These are phyloP conservation scores for Dioscorea dumetorum DNA, from an alignment of 106 monocot species.

Conservation along the genomic window DNA sequence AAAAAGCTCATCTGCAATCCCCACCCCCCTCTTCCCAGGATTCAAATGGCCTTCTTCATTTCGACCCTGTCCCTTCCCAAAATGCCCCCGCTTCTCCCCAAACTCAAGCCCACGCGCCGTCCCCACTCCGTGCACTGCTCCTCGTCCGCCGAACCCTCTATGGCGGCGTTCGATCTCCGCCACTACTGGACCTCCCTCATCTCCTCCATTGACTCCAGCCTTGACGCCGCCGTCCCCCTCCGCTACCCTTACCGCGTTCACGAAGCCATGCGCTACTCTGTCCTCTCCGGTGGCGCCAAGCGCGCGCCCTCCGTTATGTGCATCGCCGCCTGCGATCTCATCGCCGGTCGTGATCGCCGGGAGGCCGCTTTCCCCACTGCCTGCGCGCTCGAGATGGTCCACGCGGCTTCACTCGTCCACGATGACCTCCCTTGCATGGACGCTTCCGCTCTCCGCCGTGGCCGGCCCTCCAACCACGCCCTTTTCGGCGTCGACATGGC, in stretches of 20 bases:
- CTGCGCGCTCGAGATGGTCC: slow-evolving; percentile 81
- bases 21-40: no score
- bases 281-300: slow-evolving; percentile 60
- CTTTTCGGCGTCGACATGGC: slow-evolving; percentile 53
- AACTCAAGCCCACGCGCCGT: neutral
- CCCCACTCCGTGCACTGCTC: neutral
- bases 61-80: neutral
- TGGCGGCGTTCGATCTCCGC: slow-evolving; percentile 51
- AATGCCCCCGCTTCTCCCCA: neutral
- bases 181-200: slow-evolving; percentile 62
- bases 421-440: slow-evolving; percentile 95
- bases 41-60: no score
- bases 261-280: slow-evolving; percentile 73
- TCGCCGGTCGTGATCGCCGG: slow-evolving; percentile 28
- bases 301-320: slow-evolving; percentile 62
- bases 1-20: no score
- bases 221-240: slow-evolving; percentile 47
- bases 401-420: slow-evolving; percentile 83
- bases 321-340: slow-evolving; percentile 69
- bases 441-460: slow-evolving; percentile 47
- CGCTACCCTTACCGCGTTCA: slow-evolving; percentile 47
- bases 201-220: slow-evolving; percentile 43
- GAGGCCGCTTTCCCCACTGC: slow-evolving; percentile 58
- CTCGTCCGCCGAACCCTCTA: neutral
- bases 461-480: slow-evolving; percentile 58